Evolutionary conservation across 495 filamentous ascomycete genomes (phyloP).

Genomic region (Recurvomyces mirabilis): DNA sequence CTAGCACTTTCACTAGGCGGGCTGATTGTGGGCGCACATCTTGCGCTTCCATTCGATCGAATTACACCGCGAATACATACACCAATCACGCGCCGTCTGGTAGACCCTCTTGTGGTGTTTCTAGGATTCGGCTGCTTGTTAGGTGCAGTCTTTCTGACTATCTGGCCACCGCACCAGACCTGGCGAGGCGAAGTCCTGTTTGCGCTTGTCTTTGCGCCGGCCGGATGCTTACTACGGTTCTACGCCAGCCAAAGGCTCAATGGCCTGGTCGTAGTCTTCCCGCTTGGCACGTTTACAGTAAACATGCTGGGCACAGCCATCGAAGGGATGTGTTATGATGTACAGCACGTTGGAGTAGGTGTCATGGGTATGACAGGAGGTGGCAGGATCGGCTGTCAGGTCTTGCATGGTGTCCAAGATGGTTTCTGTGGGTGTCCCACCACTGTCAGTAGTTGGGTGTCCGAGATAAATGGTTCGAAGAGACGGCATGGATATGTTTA

Average conservation of each 20-base stretch:
- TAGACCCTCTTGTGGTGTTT: constrained; percentile 52
- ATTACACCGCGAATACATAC: constrained; percentile 49
- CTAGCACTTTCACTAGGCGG: constrained; percentile 56
- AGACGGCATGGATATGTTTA: constrained; percentile 66
- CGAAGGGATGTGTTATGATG: constrained; percentile 56
- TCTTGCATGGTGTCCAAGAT: constrained; percentile 74
- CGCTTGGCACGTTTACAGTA: constrained; percentile 77
- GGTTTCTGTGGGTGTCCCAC: constrained; percentile 87
- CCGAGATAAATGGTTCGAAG: constrained; percentile 59
- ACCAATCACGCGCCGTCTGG: constrained; percentile 40
- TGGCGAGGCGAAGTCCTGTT: constrained; percentile 72
- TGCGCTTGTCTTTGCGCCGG: constrained; percentile 73
- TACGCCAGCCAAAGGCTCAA: constrained; percentile 60
- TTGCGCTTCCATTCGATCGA: constrained; percentile 53
- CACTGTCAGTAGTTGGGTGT: constrained; percentile 87
- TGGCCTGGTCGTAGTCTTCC: constrained; percentile 54
- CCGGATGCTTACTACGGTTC: constrained; percentile 69
- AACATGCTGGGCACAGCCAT: constrained; percentile 67
- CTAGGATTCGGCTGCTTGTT: constrained; percentile 67
- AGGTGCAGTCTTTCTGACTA: constrained; percentile 61
- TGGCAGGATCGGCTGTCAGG: constrained; percentile 51
- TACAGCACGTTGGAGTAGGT: constrained; percentile 46
- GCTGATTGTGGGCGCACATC: constrained; percentile 63
- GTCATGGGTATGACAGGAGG: constrained; percentile 38
- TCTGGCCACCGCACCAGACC: constrained; percentile 56